A percentile compares a stretch with the other conserved stretches of the same genome.
These are phyloP conservation scores for Dendrobium officinale DNA, from an alignment of 106 monocot species.

Conservation along the genomic window DNA sequence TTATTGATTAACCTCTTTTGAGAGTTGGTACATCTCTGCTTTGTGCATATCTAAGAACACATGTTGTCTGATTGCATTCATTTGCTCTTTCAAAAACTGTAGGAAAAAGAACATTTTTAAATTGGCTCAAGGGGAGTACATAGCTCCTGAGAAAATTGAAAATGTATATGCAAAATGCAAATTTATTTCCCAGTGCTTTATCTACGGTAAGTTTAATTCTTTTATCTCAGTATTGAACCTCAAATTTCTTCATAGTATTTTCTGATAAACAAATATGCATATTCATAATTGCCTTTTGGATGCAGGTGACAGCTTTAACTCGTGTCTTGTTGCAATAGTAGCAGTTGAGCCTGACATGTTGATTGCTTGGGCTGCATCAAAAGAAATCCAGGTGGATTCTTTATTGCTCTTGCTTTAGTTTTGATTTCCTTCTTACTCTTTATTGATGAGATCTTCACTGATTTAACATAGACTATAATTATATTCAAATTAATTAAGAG, in stretches of 20 bases:
- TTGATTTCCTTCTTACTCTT: not conserved
- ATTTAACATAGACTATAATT: not conserved
- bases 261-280: not conserved
- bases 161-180: constrained; percentile 97
- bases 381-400: constrained; percentile 16
- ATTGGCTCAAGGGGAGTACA: constrained; percentile 94
- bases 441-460: not conserved
- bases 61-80: no score
- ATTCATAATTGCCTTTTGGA: not conserved
- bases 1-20: no score
- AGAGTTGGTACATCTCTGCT: no score
- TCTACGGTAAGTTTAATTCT: constrained; percentile 61
- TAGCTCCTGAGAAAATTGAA: constrained; percentile 98
- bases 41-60: no score
- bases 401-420: not conserved
- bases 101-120: constrained; percentile 99
- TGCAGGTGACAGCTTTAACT: constrained; percentile 31
- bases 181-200: constrained; percentile 82
- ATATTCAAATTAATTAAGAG: not conserved
- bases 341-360: constrained; percentile 17
- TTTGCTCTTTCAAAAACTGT: not conserved
- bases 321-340: constrained; percentile 23
- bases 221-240: not conserved
- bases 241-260: not conserved
- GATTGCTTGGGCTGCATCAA: constrained; percentile 20